These are phyloP conservation scores for Rossbeevera mucosa DNA, from an alignment of 768 basidiomycete genomes.

Conservation along the genomic window DNA sequence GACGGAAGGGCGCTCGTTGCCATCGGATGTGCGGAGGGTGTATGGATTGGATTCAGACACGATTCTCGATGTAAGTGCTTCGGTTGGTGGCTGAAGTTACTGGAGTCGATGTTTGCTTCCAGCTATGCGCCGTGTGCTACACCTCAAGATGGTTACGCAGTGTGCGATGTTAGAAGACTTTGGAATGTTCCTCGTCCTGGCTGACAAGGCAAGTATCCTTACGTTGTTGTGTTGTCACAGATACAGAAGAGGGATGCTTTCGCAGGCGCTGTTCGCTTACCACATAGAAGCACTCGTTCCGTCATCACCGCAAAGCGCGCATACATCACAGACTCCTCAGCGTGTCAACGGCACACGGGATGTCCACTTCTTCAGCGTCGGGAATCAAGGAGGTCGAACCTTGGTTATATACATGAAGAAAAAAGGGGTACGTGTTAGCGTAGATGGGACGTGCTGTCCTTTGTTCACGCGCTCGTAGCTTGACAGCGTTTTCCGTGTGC, in stretches of 20 bases:
- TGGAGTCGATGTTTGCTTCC: conserved; percentile 8
- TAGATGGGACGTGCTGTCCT: conserved; percentile 3
- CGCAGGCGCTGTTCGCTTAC: conserved; percentile 82
- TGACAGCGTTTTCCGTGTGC: conserved; percentile 91
- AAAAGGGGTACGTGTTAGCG: conserved; percentile 56
- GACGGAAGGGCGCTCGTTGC: conserved; percentile 87
- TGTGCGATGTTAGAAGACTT: conserved; percentile 96
- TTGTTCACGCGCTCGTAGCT: conserved; percentile 36
- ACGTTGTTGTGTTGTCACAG: not conserved
- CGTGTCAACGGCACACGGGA: conserved; percentile 88
- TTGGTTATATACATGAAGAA: conserved; percentile 95
- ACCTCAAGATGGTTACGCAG: conserved; percentile 90
- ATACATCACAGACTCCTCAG: conserved; percentile 77
- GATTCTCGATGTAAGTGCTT: conserved; percentile 66
- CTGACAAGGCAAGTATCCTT: conserved; percentile 64
- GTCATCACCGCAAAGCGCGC: conserved; percentile 63
- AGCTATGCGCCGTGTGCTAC: conserved; percentile 92
- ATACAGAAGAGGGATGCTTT: not conserved
- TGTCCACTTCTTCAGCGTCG: conserved; percentile 94
- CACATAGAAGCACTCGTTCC: conserved; percentile 96
- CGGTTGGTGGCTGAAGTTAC: not conserved
- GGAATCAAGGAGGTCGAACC: conserved; percentile 79
- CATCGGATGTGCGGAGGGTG: conserved; percentile 91
- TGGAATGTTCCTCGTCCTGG: conserved; percentile 91
- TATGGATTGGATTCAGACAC: conserved; percentile 91